Evolutionary conservation across 148 eudicot species (phyloP).

Genomic region (Vaccinium macrocarpon): DNA sequence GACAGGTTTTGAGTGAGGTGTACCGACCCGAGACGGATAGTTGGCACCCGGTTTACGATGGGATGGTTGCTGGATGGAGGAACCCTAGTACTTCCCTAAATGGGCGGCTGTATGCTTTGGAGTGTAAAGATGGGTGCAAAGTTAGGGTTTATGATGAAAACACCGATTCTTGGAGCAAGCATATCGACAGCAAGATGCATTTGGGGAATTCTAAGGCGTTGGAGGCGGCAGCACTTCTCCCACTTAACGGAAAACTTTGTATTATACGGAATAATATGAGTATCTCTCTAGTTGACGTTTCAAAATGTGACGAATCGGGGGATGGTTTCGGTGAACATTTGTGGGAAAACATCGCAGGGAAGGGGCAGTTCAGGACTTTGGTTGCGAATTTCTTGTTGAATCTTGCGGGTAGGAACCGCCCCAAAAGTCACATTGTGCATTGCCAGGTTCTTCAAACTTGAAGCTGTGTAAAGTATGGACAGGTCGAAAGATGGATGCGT

Average conservation of each 20-base stretch:
- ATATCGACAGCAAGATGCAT: slow-evolving; percentile 72
- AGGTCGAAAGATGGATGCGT: not conserved
- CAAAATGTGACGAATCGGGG: slow-evolving; percentile 34
- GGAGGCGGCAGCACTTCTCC: slow-evolving; percentile 82
- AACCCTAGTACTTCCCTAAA: slow-evolving; percentile 68
- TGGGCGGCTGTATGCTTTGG: slow-evolving; percentile 75
- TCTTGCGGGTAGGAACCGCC: slow-evolving; percentile 63
- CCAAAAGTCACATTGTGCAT: slow-evolving; percentile 73
- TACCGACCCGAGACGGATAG: slow-evolving; percentile 69
- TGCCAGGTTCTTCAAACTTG: slow-evolving; percentile 91
- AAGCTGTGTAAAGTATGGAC: not conserved
- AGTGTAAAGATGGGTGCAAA: slow-evolving; percentile 90
- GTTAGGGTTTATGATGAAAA: slow-evolving; percentile 69
- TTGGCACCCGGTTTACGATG: slow-evolving; percentile 68
- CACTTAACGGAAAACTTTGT: slow-evolving; percentile 64
- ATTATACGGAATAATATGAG: slow-evolving; percentile 87
- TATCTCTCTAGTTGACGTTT: slow-evolving; percentile 73
- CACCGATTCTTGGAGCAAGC: slow-evolving; percentile 71
- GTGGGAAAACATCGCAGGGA: slow-evolving; percentile 78
- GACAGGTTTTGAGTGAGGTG: slow-evolving; percentile 79
- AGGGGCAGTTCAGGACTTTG: slow-evolving; percentile 69
- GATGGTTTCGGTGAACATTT: slow-evolving; percentile 43
- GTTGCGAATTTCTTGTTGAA: slow-evolving; percentile 69
- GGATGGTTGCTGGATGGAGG: slow-evolving; percentile 90
- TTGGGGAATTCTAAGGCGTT: slow-evolving; percentile 73